phyloP scores from a whole-genome alignment of 2,329 filamentous ascomycete species.

The Ampelomyces quisqualis region DNA sequence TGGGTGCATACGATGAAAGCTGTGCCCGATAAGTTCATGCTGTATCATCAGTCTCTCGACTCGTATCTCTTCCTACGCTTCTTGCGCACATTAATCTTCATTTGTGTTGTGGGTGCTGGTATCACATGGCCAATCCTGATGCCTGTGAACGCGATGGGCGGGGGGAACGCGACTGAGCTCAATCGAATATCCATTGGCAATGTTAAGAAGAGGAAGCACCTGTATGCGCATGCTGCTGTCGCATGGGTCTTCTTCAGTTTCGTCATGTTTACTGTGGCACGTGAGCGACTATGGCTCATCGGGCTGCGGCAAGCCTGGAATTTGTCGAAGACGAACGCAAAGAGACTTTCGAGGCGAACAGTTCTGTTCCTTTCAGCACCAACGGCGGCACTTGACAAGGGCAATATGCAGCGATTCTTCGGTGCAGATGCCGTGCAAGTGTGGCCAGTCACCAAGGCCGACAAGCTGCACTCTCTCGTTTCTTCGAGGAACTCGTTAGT shows the following conservation, averaged over 20 bases:
- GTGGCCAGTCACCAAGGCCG: slow-evolving; percentile 78
- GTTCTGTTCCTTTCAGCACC: slow-evolving; percentile 89
- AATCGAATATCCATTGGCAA: slow-evolving; percentile 80
- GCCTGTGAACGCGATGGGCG: slow-evolving; percentile 85
- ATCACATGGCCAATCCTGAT: slow-evolving; percentile 88
- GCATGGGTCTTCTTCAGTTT: slow-evolving; percentile 84
- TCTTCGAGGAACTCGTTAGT: slow-evolving; percentile 78
- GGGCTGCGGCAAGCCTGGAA: slow-evolving; percentile 91
- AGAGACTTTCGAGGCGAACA: slow-evolving; percentile 84
- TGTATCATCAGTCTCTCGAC: slow-evolving; percentile 90
- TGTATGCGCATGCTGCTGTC: slow-evolving; percentile 76
- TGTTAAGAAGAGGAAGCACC: slow-evolving; percentile 62
- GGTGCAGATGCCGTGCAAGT: slow-evolving; percentile 76
- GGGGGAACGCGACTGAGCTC: slow-evolving; percentile 63
- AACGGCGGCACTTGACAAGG: slow-evolving; percentile 71
- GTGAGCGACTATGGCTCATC: slow-evolving; percentile 88
- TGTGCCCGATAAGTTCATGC: slow-evolving; percentile 71
- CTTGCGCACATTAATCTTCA: slow-evolving; percentile 72
- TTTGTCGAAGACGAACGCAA: slow-evolving; percentile 78
- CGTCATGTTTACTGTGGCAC: slow-evolving; percentile 81
- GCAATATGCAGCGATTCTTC: slow-evolving; percentile 77
- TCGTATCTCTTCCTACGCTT: slow-evolving; percentile 89
- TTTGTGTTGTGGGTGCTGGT: slow-evolving; percentile 78
- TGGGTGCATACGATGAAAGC: slow-evolving; percentile 54
- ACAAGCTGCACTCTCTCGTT: slow-evolving; percentile 76